Evolutionary conservation across 805 yeast species (phyloP).

Genomic region (Kazachstania africana): DNA sequence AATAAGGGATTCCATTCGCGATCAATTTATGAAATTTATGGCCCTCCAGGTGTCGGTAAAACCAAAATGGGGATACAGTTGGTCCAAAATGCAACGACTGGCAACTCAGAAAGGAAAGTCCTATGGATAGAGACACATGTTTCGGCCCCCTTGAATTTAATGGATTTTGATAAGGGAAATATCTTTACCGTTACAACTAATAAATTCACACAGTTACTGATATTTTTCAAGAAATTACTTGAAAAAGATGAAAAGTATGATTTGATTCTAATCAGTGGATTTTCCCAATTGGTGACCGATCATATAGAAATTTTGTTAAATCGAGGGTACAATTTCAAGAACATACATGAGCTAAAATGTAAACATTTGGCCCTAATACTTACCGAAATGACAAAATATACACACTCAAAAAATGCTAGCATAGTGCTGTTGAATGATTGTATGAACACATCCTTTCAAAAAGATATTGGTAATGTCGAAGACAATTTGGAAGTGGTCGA

Average conservation of each 20-base stretch:
- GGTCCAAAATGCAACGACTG: conserved; percentile 3
- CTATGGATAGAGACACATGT: conserved; percentile 23
- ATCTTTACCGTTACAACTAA: neutral
- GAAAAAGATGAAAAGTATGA: conserved; percentile 5
- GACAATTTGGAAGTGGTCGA: conserved; percentile 11
- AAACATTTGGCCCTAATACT: conserved; percentile 16
- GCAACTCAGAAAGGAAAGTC: conserved; percentile 7
- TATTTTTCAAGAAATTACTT: conserved; percentile 13
- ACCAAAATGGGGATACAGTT: conserved; percentile 16
- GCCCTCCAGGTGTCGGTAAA: conserved; percentile 26
- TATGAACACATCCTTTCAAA: conserved; percentile 23
- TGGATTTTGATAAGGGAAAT: neutral
- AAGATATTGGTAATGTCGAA: conserved; percentile 4
- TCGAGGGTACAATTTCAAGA: conserved; percentile 3
- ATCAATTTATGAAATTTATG: conserved; percentile 24
- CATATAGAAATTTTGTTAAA: conserved; percentile 9
- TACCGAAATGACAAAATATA: conserved; percentile 20
- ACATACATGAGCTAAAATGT: conserved; percentile 20
- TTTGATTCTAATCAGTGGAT: conserved; percentile 22
- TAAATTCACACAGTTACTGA: conserved; percentile 17
- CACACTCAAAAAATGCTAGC: conserved; percentile 11
- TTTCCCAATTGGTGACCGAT: conserved; percentile 20
- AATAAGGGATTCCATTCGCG: conserved; percentile 19
- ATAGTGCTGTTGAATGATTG: conserved; percentile 21
- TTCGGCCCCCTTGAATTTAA: conserved; percentile 4